Conservation (phyloP, 164 flowering plant species). For the Magnolia kwangsiensis region DNA sequence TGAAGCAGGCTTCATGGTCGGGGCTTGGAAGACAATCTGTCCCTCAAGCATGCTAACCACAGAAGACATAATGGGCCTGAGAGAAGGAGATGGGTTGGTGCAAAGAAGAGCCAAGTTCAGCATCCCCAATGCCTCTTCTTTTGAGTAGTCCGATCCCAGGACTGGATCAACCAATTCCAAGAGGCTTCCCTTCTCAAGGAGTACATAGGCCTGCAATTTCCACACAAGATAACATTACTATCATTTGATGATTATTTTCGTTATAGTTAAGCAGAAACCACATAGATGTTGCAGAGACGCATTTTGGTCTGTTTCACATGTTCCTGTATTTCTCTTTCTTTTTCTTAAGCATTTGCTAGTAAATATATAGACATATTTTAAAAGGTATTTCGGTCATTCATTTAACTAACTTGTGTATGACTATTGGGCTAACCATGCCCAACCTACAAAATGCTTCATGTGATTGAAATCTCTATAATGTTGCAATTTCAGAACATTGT, state of each 20-base stretch:
- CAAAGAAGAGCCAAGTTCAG: slow-evolving; percentile 23
- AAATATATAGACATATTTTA: no score
- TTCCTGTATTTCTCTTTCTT: neutral
- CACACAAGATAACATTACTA: neutral
- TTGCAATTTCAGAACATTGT: no score
- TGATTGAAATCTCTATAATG: no score
- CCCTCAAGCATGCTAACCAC: slow-evolving; percentile 33
- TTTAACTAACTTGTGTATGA: no score
- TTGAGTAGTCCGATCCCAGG: slow-evolving; percentile 13
- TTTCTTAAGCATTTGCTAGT: no score
- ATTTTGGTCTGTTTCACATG: neutral
- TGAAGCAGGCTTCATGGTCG: slow-evolving; percentile 8
- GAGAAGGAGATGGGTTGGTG: slow-evolving; percentile 25
- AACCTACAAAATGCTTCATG: no score
- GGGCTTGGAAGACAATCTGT: slow-evolving; percentile 13
- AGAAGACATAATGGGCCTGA: slow-evolving; percentile 24
- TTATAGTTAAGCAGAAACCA: neutral
- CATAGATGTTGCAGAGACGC: neutral
- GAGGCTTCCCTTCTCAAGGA: slow-evolving; percentile 18
- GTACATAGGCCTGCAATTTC: slow-evolving; percentile 21
- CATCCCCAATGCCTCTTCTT: slow-evolving; percentile 20
- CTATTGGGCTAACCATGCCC: no score
- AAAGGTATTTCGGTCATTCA: no score
- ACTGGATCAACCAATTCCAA: slow-evolving; percentile 18
- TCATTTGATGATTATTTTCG: neutral